Base-by-base conservation (phyloP, 805 yeast genomes). In the Middelhovenomyces tepae region DNA sequence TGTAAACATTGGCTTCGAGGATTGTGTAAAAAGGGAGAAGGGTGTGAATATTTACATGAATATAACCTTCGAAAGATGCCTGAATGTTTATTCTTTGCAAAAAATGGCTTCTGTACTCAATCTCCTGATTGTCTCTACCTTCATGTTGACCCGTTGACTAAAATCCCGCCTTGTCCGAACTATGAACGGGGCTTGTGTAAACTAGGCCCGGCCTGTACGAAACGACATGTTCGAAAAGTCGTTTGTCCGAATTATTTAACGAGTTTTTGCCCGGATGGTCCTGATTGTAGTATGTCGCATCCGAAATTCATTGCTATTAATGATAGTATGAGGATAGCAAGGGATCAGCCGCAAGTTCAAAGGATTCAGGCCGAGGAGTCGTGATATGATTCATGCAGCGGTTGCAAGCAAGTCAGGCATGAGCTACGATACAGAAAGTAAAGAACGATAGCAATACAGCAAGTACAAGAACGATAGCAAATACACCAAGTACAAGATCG, bases 1-100 rank as follows among this genome's bases (percentile, higher is more conserved):
- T 91, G 98, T 56, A 89, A 91, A 66, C 96, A 91, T 64, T 91
- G 98, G 99, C 71, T 91, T 22, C 72, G 96, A 44, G 99, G 99
- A 0, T 69, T 91, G 22, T 91, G 99, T 60, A 91, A 91, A 60
- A 89, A 89, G 64, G 94, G 93, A 32, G 94, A 86, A 46, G 84
- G 83, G 45, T 91, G 99, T 58, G 99, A 91, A 62, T 91, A 84
- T 50, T 60, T 91, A 28, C 99, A 91, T 58, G 99, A 91, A 54
- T 87, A 87, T 52, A 89, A 91, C 51, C 61, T 91, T 47, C 68
- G 94, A 39, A 85, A 83, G 58, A 89, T 91, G 94, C 97, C 97
- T 3, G 98, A 91, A 56, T 91, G 99, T 56, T 71, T 85, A 16
- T 83, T 84, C 56, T 89, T 73, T 56, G 69, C 85, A 27, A 78